Percentiles rank a stretch among this genome's conserved stretches.
These are phyloP conservation scores for Globisporangium uncinulatum DNA, from an alignment of 352 stramenopile genomes.

Conservation along the genomic window DNA sequence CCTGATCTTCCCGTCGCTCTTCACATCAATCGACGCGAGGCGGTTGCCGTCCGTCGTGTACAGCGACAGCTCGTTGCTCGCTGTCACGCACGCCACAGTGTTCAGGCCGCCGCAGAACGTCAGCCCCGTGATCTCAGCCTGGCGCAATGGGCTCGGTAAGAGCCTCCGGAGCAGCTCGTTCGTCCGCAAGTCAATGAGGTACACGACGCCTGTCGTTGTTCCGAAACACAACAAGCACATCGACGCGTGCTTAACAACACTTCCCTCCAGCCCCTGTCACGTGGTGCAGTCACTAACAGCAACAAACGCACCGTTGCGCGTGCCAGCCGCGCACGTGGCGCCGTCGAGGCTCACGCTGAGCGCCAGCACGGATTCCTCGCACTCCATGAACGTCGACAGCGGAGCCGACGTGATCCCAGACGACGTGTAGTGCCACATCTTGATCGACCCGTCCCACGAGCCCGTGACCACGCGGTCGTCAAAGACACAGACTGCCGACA, in stretches of 20 bases:
- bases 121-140: slow-evolving; percentile 50
- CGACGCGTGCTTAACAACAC: too few species aligned
- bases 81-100: slow-evolving; percentile 57
- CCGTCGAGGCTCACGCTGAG: slow-evolving; percentile 58
- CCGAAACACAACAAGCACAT: slow-evolving; percentile 11
- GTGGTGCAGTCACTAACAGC: slow-evolving; percentile 30
- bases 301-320: slow-evolving; percentile 52
- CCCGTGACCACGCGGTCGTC: slow-evolving; percentile 58
- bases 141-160: slow-evolving; percentile 47
- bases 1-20: slow-evolving; percentile 53
- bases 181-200: slow-evolving; percentile 54
- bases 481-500: slow-evolving; percentile 62
- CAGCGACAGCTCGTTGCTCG: slow-evolving; percentile 63
- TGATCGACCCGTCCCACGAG: slow-evolving; percentile 73
- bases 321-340: slow-evolving; percentile 36
- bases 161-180: slow-evolving; percentile 66
- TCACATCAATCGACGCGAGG: slow-evolving; percentile 49
- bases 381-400: slow-evolving; percentile 52
- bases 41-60: slow-evolving; percentile 60
- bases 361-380: slow-evolving; percentile 57
- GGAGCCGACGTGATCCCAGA: slow-evolving; percentile 39
- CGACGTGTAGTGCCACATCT: slow-evolving; percentile 66
- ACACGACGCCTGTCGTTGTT: slow-evolving; percentile 26
- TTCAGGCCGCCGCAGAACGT: slow-evolving; percentile 55
- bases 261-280: slow-evolving; percentile 30